These are phyloP conservation scores for Solanum gracilifrons DNA, from an alignment of 257 asterid species.

Conservation along the genomic window DNA sequence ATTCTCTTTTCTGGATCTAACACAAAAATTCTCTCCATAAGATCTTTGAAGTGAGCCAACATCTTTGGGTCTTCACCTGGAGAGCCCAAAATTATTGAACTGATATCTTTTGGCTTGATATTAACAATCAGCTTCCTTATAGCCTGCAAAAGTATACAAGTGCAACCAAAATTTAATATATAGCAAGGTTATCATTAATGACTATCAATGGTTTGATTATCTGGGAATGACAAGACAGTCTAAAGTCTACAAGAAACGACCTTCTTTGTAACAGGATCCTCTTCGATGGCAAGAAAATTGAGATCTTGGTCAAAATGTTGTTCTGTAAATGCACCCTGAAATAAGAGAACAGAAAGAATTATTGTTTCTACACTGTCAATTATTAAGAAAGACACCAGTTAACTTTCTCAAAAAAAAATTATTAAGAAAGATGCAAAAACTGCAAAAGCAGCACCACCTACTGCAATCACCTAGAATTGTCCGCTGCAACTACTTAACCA, in stretches of 20 bases:
- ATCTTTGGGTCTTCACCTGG: constrained; percentile 94
- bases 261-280: constrained; percentile 95
- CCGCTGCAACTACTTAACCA: background rate
- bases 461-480: background rate
- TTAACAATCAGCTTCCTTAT: constrained; percentile 70
- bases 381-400: background rate
- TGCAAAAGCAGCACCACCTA: background rate
- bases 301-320: constrained; percentile 87
- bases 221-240: background rate
- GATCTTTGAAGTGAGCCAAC: constrained; percentile 86
- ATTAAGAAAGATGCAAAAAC: background rate
- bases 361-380: background rate
- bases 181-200: background rate
- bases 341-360: background rate
- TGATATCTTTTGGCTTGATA: constrained; percentile 88
- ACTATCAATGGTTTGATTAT: background rate
- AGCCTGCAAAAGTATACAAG: constrained; percentile 37
- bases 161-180: background rate
- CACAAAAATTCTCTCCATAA: constrained; percentile 76
- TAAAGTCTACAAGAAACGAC: constrained; percentile 17
- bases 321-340: constrained; percentile 77
- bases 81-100: constrained; percentile 62
- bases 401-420: too few species aligned
- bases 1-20: constrained; percentile 97
- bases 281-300: constrained; percentile 87